Conservation (phyloP, 768 basidiomycete genomes). For the Dendrothele bispora region DNA sequence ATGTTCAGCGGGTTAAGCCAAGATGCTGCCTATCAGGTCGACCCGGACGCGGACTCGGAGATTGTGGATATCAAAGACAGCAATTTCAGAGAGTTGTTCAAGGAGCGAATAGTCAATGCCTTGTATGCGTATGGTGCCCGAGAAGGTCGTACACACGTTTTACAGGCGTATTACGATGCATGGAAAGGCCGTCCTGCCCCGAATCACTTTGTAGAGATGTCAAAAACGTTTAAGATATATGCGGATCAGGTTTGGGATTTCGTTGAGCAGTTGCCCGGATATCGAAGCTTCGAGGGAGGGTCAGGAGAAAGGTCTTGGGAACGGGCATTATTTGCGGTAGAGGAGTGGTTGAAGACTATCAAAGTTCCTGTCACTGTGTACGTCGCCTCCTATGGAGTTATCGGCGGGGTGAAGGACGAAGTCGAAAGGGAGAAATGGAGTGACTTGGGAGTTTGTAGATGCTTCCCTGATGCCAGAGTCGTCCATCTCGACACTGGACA, state of each 20-base stretch:
- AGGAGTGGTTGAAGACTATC: neutral
- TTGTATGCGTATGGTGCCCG: neutral
- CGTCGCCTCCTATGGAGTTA: neutral
- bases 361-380: neutral
- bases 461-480: neutral
- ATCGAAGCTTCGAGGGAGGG: too few relatives aligned
- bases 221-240: neutral
- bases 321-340: neutral
- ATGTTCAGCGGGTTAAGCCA: conserved; percentile 1
- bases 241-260: neutral
- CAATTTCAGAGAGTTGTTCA: neutral
- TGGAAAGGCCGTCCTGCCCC: neutral
- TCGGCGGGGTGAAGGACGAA: neutral
- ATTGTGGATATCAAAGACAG: neutral
- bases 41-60: neutral
- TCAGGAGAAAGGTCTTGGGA: neutral
- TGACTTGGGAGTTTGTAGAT: neutral
- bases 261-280: neutral
- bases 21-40: too few relatives aligned
- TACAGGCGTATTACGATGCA: neutral
- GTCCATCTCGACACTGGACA: neutral
- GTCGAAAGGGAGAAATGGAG: neutral
- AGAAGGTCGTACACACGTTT: neutral
- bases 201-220: neutral
- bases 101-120: neutral